A percentile compares a stretch with the other conserved stretches of the same genome.
phyloP scores from a whole-genome alignment of 2,329 filamentous ascomycete species.

The Kalaharituber pfeilii region DNA sequence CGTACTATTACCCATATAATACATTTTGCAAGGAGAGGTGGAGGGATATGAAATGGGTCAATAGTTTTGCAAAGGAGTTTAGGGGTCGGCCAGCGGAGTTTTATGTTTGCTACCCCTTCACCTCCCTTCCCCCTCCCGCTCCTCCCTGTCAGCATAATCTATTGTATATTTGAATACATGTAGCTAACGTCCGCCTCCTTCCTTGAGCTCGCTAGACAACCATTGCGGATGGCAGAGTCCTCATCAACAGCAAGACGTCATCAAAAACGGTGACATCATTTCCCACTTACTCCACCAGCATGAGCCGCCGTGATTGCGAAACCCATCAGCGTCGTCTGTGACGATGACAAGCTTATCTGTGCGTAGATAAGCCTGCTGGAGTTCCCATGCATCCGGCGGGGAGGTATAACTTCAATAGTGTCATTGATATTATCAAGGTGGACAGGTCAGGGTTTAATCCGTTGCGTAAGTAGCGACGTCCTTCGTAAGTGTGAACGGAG shows the following conservation, averaged over 20 bases:
- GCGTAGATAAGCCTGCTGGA: conserved; percentile 91
- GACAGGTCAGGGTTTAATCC: conserved; percentile 47
- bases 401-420: conserved; percentile 86
- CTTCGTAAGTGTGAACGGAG: too few relatives aligned
- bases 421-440: conserved; percentile 81
- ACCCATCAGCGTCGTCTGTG: conserved; percentile 66
- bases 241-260: conserved; percentile 56
- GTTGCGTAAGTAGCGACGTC: conserved; percentile 28
- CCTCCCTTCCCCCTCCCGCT: too few relatives aligned
- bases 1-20: conserved; percentile 89
- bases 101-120: conserved; percentile 47
- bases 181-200: too few relatives aligned
- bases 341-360: conserved; percentile 83
- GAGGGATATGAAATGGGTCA: conserved; percentile 62
- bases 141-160: background rate
- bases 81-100: conserved; percentile 73
- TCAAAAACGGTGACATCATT: conserved; percentile 80
- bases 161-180: background rate
- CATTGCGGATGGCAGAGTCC: conserved; percentile 62
- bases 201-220: too few relatives aligned
- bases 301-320: conserved; percentile 80
- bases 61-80: conserved; percentile 85
- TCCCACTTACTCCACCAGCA: conserved; percentile 90
- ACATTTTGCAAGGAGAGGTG: conserved; percentile 89
- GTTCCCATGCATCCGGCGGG: conserved; percentile 91